phyloP scores from a whole-genome alignment of 495 filamentous ascomycete species.

The Platismatia glauca region DNA sequence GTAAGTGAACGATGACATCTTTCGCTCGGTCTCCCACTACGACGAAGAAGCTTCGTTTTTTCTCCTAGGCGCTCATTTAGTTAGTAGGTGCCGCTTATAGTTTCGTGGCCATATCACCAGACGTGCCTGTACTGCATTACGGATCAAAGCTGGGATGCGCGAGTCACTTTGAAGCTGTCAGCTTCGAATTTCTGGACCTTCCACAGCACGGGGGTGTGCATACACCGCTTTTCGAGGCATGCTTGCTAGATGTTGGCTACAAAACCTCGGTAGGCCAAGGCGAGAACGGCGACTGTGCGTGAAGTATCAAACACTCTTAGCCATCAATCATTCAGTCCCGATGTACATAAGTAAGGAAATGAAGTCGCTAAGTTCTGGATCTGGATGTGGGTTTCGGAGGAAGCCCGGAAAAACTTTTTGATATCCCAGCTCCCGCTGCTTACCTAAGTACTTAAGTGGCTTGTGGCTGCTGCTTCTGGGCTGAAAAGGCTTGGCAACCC shows the following conservation, averaged over 20 bases:
- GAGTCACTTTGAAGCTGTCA: slow-evolving; percentile 55
- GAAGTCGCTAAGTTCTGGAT: background rate
- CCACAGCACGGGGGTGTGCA: slow-evolving; percentile 3
- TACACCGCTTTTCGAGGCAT: slow-evolving; percentile 51
- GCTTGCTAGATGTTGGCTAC: background rate
- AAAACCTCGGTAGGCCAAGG: background rate
- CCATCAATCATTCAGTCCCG: background rate
- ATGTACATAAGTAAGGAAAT: no score
- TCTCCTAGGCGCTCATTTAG: slow-evolving; percentile 43
- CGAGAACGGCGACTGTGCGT: background rate
- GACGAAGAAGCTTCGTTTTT: slow-evolving; percentile 96
- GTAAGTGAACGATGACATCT: slow-evolving; percentile 92
- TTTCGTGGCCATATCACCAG: background rate
- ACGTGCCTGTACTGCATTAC: slow-evolving; percentile 72
- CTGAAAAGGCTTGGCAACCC: no score
- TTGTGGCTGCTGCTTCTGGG: no score
- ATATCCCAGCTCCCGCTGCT: background rate
- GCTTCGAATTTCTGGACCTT: background rate
- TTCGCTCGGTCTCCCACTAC: slow-evolving; percentile 93
- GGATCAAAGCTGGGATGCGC: slow-evolving; percentile 90
- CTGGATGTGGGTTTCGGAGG: background rate
- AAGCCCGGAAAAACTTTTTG: background rate
- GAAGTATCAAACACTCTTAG: no score
- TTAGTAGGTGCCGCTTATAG: background rate
- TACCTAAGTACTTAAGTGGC: no score